These are phyloP conservation scores for Sungouiozyma ichnusensis DNA, from an alignment of 805 yeast species.

Conservation along the genomic window DNA sequence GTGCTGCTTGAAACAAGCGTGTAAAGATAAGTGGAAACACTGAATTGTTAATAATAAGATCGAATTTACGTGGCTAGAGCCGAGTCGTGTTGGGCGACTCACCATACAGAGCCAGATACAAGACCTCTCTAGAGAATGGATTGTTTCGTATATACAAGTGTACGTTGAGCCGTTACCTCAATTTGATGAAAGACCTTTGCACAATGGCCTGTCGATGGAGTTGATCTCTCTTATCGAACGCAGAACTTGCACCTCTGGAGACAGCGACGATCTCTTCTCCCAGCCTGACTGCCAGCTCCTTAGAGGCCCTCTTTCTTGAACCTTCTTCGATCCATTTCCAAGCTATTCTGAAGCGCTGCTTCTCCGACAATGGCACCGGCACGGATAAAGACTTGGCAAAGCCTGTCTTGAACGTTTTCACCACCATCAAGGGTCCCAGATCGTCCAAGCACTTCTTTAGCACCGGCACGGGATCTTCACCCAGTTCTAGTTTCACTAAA, in stretches of 20 bases:
- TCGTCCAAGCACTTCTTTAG: conserved; percentile 66
- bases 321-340: conserved; percentile 87
- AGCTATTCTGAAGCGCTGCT: conserved; percentile 80
- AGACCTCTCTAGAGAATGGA: no score
- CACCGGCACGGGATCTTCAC: conserved; percentile 71
- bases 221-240: conserved; percentile 71
- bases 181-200: conserved; percentile 68
- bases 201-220: conserved; percentile 82
- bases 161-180: conserved; percentile 20
- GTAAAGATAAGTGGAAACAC: neutral
- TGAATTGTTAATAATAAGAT: neutral
- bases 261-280: conserved; percentile 84
- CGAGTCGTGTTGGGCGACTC: neutral
- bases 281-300: conserved; percentile 76
- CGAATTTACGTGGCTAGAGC: no score
- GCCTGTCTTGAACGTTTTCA: conserved; percentile 70
- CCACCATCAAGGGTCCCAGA: conserved; percentile 74
- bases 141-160: conserved; percentile 1
- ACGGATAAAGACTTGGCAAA: conserved; percentile 73
- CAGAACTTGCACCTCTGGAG: conserved; percentile 65
- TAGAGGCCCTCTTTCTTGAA: conserved; percentile 64
- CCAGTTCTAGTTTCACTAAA: conserved; percentile 44
- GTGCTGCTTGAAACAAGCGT: no score
- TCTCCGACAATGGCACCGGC: conserved; percentile 72
- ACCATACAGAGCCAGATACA: no score